Conservation (phyloP, 2,329 filamentous ascomycete genomes). For the Fusarium sp. region DNA sequence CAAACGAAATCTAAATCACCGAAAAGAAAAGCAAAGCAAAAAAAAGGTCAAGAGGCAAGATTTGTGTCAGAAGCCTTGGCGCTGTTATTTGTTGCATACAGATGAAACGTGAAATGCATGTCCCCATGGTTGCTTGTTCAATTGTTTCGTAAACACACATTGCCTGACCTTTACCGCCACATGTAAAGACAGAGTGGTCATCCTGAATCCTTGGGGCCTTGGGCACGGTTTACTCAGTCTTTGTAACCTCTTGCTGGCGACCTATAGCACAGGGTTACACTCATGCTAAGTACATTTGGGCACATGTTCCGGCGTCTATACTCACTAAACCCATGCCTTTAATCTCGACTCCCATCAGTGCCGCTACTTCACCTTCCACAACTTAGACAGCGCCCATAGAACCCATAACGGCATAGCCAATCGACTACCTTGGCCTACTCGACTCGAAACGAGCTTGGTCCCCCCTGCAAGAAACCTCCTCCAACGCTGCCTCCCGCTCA, state of each 20-base stretch:
- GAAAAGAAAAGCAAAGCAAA: constrained; percentile 18
- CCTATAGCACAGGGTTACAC: background rate
- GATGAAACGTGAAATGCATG: background rate
- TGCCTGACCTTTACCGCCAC: background rate
- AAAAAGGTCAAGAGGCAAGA: background rate
- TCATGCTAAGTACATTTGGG: constrained; percentile 12
- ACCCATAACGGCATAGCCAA: constrained; percentile 21
- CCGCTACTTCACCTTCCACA: constrained; percentile 29
- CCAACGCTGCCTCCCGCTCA: constrained; percentile 13
- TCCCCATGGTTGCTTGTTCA: background rate
- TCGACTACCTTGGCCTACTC: constrained; percentile 24
- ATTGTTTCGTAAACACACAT: background rate
- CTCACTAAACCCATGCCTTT: constrained; percentile 25
- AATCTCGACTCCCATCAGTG: constrained; percentile 27
- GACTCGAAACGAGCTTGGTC: constrained; percentile 37
- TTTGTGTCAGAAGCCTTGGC: background rate
- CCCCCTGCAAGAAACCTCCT: constrained; percentile 24
- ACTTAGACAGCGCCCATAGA: constrained; percentile 1
- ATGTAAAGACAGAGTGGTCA: background rate
- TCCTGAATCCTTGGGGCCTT: background rate
- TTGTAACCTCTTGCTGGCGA: background rate
- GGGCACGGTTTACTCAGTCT: no score
- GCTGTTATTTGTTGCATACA: background rate
- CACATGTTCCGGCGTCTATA: constrained; percentile 11
- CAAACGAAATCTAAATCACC: background rate